Conservation (phyloP, 805 yeast genomes). For the Wickerhamiella australiensis region DNA sequence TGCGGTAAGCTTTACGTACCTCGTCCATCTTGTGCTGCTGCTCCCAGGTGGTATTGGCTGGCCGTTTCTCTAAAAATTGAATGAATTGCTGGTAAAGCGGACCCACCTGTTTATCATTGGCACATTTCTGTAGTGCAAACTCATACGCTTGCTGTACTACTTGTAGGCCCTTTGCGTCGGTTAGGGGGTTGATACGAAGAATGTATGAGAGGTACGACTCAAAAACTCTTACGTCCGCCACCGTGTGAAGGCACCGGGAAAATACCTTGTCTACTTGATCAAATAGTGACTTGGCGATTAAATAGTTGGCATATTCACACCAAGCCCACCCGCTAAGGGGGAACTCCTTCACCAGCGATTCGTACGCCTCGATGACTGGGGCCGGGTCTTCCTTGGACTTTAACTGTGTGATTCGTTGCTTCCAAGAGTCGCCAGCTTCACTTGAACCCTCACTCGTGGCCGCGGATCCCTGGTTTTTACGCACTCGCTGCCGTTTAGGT, state of each 20-base stretch:
- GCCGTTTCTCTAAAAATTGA: conserved; percentile 58
- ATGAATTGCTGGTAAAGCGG: conserved; percentile 72
- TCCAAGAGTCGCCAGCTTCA: background rate
- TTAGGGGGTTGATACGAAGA: conserved; percentile 49
- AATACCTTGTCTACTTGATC: conserved; percentile 55
- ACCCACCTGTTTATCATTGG: conserved; percentile 61
- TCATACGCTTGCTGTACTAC: conserved; percentile 60
- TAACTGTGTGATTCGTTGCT: conserved; percentile 15
- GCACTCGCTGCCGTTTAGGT: background rate
- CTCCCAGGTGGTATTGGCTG: conserved; percentile 56
- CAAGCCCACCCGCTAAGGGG: conserved; percentile 63
- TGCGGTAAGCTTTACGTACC: conserved; percentile 59
- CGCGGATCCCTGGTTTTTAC: background rate
- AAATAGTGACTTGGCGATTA: conserved; percentile 52
- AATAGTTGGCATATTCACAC: conserved; percentile 57
- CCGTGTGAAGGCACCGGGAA: conserved; percentile 46
- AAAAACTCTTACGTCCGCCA: conserved; percentile 61
- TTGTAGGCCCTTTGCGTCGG: conserved; percentile 20
- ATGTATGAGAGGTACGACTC: conserved; percentile 66
- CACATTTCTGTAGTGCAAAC: conserved; percentile 65
- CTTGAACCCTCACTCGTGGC: background rate
- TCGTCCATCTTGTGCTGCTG: conserved; percentile 68
- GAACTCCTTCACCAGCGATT: conserved; percentile 49
- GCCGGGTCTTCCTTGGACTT: conserved; percentile 47
- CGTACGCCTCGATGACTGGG: conserved; percentile 40